Percentiles rank a stretch among this genome's conserved stretches.
Evolutionary conservation across 805 yeast species (phyloP).

Genomic region (Gaillardinia entomophila): DNA sequence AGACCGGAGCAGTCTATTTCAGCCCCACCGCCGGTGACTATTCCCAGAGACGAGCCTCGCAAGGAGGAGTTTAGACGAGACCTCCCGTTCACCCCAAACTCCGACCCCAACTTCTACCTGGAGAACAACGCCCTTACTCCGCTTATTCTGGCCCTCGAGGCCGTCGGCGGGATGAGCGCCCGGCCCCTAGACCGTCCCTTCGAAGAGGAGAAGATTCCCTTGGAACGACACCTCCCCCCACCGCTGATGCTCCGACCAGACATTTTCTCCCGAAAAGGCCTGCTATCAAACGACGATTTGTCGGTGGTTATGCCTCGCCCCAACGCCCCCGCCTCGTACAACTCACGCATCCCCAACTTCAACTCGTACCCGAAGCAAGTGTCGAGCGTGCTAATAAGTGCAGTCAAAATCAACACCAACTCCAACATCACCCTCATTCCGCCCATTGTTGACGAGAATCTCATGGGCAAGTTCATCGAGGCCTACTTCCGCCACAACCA

Average conservation of each 20-base stretch:
- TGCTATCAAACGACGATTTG: no score
- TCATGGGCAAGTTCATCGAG: constrained; percentile 32
- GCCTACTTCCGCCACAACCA: constrained; percentile 43
- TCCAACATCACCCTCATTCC: constrained; percentile 20
- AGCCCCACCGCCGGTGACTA: not conserved
- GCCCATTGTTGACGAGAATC: constrained; percentile 21
- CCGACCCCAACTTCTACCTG: no score
- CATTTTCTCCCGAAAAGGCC: not conserved
- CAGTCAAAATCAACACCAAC: constrained; percentile 20
- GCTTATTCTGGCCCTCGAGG: not conserved
- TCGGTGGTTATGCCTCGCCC: constrained; percentile 6
- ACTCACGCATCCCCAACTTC: constrained; percentile 8
- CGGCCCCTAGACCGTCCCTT: not conserved
- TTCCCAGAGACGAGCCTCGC: no score
- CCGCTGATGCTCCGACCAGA: not conserved
- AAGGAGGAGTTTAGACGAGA: no score
- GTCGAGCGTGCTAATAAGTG: constrained; percentile 10
- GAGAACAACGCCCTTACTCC: not conserved
- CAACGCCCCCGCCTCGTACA: constrained; percentile 7
- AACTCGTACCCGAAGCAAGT: constrained; percentile 6
- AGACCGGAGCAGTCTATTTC: not conserved
- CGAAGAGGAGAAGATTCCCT: constrained; percentile 2
- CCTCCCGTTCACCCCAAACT: no score
- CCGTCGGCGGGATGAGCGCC: not conserved
- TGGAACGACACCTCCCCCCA: not conserved